Evolutionary conservation across 495 filamentous ascomycete species (phyloP).

Genomic region (Penicillium coprophilum): DNA sequence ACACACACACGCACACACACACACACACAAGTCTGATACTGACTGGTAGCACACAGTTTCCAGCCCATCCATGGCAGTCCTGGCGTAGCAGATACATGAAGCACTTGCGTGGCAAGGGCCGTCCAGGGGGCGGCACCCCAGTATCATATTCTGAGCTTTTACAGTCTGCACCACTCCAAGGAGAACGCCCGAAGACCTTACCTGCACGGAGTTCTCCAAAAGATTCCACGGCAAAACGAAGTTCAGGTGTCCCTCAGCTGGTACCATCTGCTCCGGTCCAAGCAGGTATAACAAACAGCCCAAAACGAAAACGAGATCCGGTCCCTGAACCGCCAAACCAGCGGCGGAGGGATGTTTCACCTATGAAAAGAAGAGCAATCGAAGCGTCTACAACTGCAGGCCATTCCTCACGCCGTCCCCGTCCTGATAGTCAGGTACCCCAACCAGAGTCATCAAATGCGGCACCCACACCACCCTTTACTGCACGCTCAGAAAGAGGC

Average conservation of each 20-base stretch:
- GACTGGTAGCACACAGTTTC: slow-evolving; percentile 45
- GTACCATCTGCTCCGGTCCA: not conserved
- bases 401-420: not conserved
- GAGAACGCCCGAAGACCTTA: slow-evolving; percentile 2
- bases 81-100: slow-evolving; percentile 72
- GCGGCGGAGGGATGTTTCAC: not conserved
- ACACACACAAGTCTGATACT: slow-evolving; percentile 3
- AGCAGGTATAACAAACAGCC: not conserved
- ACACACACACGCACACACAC: no score
- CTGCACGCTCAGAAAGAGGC: not conserved
- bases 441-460: not conserved
- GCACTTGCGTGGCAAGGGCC: slow-evolving; percentile 45
- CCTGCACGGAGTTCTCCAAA: not conserved
- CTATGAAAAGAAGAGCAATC: slow-evolving; percentile 13
- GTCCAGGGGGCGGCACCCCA: slow-evolving; percentile 36
- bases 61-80: slow-evolving; percentile 67
- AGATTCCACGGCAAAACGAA: not conserved
- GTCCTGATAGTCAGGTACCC: not conserved
- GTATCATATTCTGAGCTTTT: slow-evolving; percentile 5
- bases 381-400: not conserved
- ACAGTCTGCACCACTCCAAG: slow-evolving; percentile 1
- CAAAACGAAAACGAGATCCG: slow-evolving; percentile 12
- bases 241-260: not conserved
- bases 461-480: not conserved
- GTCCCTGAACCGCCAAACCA: not conserved